Evolutionary conservation across 495 filamentous ascomycete genomes (phyloP).

Genomic region (Podospora conica): DNA sequence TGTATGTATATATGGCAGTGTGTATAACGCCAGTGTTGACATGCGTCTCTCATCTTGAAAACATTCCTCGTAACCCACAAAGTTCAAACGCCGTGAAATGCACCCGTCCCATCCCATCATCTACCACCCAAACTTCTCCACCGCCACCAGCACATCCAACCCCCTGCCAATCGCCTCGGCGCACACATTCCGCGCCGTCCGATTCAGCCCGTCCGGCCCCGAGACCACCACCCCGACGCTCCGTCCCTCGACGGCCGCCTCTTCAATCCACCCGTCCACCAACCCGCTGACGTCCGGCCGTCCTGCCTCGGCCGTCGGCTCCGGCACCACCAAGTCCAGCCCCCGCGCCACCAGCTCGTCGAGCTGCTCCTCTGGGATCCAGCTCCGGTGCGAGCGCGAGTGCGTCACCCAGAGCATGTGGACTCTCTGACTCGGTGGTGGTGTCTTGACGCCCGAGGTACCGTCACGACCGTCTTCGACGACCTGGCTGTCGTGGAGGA

Average conservation of each 20-base stretch:
- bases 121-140: constrained; percentile 51
- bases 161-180: constrained; percentile 38
- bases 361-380: constrained; percentile 44
- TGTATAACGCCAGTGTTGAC: not conserved
- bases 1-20: not conserved
- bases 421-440: constrained; percentile 29
- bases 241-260: constrained; percentile 20
- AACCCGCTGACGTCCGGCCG: constrained; percentile 43
- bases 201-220: constrained; percentile 50
- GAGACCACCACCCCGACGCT: constrained; percentile 45
- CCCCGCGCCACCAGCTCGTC: constrained; percentile 40
- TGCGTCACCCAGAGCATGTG: constrained; percentile 55
- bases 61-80: no score
- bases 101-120: not conserved
- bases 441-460: not conserved
- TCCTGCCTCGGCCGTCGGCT: constrained; percentile 45
- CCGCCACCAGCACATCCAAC: constrained; percentile 33
- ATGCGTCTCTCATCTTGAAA: not conserved
- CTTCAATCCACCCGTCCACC: constrained; percentile 29
- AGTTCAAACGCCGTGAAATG: not conserved
- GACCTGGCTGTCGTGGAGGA: constrained; percentile 15
- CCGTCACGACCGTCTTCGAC: not conserved
- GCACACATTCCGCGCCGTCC: constrained; percentile 47
- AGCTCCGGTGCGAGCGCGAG: constrained; percentile 41
- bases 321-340: constrained; percentile 44